A percentile compares a stretch with the other conserved stretches of the same genome.
These are phyloP conservation scores for Coffea eugenioides DNA, from an alignment of 257 asterid genomes.

Conservation along the genomic window DNA sequence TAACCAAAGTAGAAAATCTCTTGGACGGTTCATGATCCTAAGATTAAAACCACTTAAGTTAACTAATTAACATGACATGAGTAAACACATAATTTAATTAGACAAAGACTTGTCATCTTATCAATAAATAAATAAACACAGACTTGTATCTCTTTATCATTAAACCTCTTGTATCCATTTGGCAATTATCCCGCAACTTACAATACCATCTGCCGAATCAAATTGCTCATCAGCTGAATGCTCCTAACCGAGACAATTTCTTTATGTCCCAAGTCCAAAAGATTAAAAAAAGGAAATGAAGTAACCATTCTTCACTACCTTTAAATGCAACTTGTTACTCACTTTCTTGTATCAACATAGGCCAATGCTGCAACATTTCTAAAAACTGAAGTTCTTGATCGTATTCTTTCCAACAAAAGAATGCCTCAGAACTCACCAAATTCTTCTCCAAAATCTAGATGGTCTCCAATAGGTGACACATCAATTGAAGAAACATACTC, in stretches of 20 bases:
- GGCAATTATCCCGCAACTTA: constrained; percentile 1
- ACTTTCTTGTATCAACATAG: neutral
- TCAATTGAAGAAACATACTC: neutral
- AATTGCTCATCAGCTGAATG: neutral
- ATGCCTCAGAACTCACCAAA: constrained; percentile 9
- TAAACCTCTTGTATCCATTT: neutral
- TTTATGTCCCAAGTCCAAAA: no score
- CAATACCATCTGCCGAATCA: neutral
- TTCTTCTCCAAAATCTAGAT: neutral
- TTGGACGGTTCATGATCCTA: no score
- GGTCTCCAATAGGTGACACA: neutral
- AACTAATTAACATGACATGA: no score
- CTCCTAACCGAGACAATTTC: neutral
- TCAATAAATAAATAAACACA: neutral
- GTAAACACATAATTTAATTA: neutral
- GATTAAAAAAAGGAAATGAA: neutral
- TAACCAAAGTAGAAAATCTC: no score
- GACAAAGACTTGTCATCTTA: neutral
- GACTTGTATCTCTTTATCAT: neutral
- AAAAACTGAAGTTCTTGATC: neutral
- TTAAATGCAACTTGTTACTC: neutral
- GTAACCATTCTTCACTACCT: neutral
- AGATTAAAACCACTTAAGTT: no score
- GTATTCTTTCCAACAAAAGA: neutral
- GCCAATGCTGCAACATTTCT: neutral